phyloP scores from a whole-genome alignment of 2,329 filamentous ascomycete species.

The Parasarocladium wereldwijsianum region DNA sequence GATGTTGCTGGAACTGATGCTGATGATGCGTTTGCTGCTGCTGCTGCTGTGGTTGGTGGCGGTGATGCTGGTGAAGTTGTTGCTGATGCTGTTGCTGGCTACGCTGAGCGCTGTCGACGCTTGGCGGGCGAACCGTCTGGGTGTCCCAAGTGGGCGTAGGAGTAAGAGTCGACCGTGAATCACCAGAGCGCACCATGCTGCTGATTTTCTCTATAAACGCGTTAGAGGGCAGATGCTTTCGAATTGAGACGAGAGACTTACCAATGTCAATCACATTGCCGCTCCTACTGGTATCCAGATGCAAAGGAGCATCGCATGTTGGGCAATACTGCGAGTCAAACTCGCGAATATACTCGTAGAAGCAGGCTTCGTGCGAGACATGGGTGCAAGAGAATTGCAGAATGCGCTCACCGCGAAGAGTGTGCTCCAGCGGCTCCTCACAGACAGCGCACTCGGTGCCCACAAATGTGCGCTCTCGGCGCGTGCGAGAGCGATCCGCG shows the following conservation, averaged over 20 bases:
- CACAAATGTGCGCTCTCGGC: constrained; percentile 87
- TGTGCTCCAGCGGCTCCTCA: constrained; percentile 93
- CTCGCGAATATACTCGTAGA: constrained; percentile 96
- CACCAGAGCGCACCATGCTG: constrained; percentile 76
- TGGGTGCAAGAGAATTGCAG: constrained; percentile 94
- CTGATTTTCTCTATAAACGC: constrained; percentile 69
- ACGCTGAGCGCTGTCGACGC: constrained; percentile 26
- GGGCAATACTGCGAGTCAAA: constrained; percentile 91
- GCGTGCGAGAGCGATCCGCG: constrained; percentile 59
- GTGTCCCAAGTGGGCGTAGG: constrained; percentile 58
- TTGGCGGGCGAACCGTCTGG: constrained; percentile 39
- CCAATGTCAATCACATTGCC: constrained; percentile 88
- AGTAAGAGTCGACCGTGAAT: constrained; percentile 39
- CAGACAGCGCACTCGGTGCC: constrained; percentile 91
- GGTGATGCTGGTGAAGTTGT: constrained; percentile 17
- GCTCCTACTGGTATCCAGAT: constrained; percentile 81
- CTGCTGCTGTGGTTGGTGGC: constrained; percentile 8
- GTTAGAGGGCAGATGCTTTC: constrained; percentile 12
- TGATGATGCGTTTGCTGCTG: constrained; percentile 17
- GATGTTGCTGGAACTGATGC: constrained; percentile 8
- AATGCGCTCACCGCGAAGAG: constrained; percentile 81
- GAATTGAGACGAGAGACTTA: constrained; percentile 22
- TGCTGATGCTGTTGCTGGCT: constrained; percentile 20
- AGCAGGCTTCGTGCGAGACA: constrained; percentile 94
- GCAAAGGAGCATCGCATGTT: constrained; percentile 80